These are phyloP conservation scores for Cladophialophora carrionii DNA, from an alignment of 2,329 filamentous ascomycete species.

Conservation along the genomic window DNA sequence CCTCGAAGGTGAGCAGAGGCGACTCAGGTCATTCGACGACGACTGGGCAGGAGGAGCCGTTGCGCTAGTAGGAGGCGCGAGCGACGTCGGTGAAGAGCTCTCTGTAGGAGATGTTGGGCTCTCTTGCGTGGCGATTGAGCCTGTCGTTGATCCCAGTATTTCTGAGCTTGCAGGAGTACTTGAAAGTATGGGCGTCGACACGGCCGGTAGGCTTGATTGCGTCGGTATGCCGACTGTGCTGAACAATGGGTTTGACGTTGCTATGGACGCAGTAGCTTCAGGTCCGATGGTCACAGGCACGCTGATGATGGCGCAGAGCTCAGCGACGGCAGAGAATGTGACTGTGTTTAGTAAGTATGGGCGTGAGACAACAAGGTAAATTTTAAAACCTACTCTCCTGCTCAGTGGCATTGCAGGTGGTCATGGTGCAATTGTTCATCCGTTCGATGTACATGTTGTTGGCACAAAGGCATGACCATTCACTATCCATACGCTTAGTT, in stretches of 20 bases:
- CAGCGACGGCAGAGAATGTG: constrained; percentile 33
- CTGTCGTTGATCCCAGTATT: constrained; percentile 8
- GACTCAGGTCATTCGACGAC: constrained; percentile 16
- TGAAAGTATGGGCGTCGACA: constrained; percentile 19
- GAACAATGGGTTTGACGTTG: constrained; percentile 31
- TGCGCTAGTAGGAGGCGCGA: constrained; percentile 8
- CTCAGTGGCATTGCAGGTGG: constrained; percentile 33
- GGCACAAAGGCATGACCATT: constrained; percentile 38
- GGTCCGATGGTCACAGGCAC: constrained; percentile 32
- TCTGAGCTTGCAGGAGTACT: constrained; percentile 10
- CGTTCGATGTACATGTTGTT: constrained; percentile 33
- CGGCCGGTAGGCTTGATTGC: constrained; percentile 28
- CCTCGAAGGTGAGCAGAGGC: constrained; percentile 9
- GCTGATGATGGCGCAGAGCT: constrained; percentile 35
- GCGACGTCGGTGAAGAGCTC: not conserved
- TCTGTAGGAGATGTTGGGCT: constrained; percentile 4
- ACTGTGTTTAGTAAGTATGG: constrained; percentile 21
- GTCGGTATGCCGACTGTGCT: constrained; percentile 31
- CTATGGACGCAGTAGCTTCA: constrained; percentile 31
- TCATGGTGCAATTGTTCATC: constrained; percentile 33
- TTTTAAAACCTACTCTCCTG: constrained; percentile 29
- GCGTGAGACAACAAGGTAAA: not conserved
- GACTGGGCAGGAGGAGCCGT: constrained; percentile 16
- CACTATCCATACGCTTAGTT: constrained; percentile 17
- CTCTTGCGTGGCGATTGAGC: constrained; percentile 3